Evolutionary conservation across 2,329 filamentous ascomycete species (phyloP).

Genomic region (Catunica adiposa): DNA sequence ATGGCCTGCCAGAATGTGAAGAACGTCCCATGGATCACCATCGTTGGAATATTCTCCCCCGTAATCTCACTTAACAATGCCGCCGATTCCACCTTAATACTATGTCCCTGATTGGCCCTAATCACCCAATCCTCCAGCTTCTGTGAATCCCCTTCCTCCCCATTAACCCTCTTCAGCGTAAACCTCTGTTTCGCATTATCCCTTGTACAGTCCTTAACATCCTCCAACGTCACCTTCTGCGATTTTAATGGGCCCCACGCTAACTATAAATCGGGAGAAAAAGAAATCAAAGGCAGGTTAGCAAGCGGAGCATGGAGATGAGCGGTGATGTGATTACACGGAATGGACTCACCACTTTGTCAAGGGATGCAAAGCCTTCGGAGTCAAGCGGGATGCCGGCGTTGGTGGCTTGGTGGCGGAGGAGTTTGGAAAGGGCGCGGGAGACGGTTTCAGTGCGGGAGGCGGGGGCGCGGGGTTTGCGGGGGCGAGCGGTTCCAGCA

Average conservation of each 20-base stretch:
- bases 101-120: slow-evolving; percentile 90
- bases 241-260: slow-evolving; percentile 43
- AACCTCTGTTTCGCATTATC: slow-evolving; percentile 86
- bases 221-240: slow-evolving; percentile 56
- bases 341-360: slow-evolving; percentile 36
- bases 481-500: neutral
- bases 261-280: no score
- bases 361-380: slow-evolving; percentile 42
- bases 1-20: slow-evolving; percentile 66
- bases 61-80: slow-evolving; percentile 54
- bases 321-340: neutral
- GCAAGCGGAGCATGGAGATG: no score
- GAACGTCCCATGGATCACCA: slow-evolving; percentile 78
- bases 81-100: slow-evolving; percentile 57
- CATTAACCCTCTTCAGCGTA: slow-evolving; percentile 38
- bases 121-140: slow-evolving; percentile 62
- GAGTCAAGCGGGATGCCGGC: slow-evolving; percentile 40
- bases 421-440: slow-evolving; percentile 35
- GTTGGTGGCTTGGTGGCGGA: slow-evolving; percentile 39
- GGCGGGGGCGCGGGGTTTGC: slow-evolving; percentile 19
- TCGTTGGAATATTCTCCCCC: slow-evolving; percentile 39
- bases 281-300: no score
- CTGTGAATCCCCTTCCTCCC: slow-evolving; percentile 19
- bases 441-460: slow-evolving; percentile 34
- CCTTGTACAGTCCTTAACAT: slow-evolving; percentile 52